A percentile compares a stretch with the other conserved stretches of the same genome.
Conservation (phyloP, 805 yeast genomes). For the Suhomyces canberraensis region DNA sequence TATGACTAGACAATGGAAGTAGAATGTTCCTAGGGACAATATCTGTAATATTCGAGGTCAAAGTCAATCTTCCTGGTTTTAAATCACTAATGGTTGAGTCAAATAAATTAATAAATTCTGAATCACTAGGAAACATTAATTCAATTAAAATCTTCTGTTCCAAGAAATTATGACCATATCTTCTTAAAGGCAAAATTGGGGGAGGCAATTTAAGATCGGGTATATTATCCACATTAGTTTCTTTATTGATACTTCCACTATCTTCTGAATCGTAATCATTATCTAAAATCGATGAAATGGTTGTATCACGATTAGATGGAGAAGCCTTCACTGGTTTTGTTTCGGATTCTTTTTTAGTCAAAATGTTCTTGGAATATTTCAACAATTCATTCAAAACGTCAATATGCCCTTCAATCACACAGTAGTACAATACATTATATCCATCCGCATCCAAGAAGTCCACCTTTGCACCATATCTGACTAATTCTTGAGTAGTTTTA, state of each 20-base stretch:
- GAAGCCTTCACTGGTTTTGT: neutral
- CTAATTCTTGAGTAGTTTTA: constrained; percentile 63
- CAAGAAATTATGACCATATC: constrained; percentile 93
- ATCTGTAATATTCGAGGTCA: constrained; percentile 73
- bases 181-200: constrained; percentile 87
- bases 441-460: constrained; percentile 74
- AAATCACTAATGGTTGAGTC: constrained; percentile 35
- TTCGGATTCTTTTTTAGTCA: neutral
- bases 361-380: constrained; percentile 27
- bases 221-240: constrained; percentile 59
- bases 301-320: neutral
- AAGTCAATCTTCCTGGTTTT: constrained; percentile 78
- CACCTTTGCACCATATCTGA: constrained; percentile 70
- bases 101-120: constrained; percentile 46
- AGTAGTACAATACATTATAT: constrained; percentile 77
- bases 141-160: constrained; percentile 87
- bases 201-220: constrained; percentile 94
- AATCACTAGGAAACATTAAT: constrained; percentile 55
- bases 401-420: constrained; percentile 92
- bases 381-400: constrained; percentile 71
- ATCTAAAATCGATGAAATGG: constrained; percentile 23
- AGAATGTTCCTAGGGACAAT: constrained; percentile 84
- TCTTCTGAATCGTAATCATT: constrained; percentile 37
- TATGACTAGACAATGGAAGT: constrained; percentile 66
- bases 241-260: constrained; percentile 30